Percentiles rank a stretch among this genome's conserved stretches.
These are phyloP conservation scores for Eremomyces bilateralis DNA, from an alignment of 495 filamentous ascomycete species.

Conservation along the genomic window DNA sequence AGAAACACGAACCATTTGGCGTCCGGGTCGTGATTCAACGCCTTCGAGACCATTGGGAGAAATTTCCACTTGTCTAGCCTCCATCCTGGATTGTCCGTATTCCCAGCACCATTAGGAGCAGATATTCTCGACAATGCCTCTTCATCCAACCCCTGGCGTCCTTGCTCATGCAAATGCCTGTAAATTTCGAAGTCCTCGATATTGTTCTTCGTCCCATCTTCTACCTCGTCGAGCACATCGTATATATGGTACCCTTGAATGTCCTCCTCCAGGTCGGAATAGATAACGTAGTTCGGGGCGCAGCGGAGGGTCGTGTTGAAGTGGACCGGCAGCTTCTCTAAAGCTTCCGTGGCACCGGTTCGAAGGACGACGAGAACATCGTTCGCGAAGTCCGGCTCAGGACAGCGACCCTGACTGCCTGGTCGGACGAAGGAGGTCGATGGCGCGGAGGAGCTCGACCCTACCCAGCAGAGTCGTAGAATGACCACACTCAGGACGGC, in stretches of 20 bases:
- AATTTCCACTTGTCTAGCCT: slow-evolving; percentile 1
- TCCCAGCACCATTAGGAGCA: no score
- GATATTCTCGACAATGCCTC: no score
- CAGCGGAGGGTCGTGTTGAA: slow-evolving; percentile 10
- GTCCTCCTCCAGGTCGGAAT: slow-evolving; percentile 9
- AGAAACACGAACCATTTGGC: slow-evolving; percentile 13
- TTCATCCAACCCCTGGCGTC: no score
- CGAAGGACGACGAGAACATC: slow-evolving; percentile 9
- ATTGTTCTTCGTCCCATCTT: not conserved
- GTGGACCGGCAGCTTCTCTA: slow-evolving; percentile 10
- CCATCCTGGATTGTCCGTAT: no score
- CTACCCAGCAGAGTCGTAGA: no score
- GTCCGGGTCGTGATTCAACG: not conserved
- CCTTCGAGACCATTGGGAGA: not conserved
- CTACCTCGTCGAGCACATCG: slow-evolving; percentile 6
- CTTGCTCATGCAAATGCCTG: slow-evolving; percentile 13
- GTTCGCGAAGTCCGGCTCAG: no score
- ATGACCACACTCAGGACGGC: no score
- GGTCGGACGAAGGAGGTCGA: no score
- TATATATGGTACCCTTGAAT: slow-evolving; percentile 6
- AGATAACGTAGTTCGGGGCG: slow-evolving; percentile 8
- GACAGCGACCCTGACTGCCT: no score
- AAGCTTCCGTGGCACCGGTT: slow-evolving; percentile 11
- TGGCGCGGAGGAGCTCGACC: no score
- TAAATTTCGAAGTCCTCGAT: no score